Evolutionary conservation across 805 yeast species (phyloP).

Genomic region (Kregervanrija fluxuum): DNA sequence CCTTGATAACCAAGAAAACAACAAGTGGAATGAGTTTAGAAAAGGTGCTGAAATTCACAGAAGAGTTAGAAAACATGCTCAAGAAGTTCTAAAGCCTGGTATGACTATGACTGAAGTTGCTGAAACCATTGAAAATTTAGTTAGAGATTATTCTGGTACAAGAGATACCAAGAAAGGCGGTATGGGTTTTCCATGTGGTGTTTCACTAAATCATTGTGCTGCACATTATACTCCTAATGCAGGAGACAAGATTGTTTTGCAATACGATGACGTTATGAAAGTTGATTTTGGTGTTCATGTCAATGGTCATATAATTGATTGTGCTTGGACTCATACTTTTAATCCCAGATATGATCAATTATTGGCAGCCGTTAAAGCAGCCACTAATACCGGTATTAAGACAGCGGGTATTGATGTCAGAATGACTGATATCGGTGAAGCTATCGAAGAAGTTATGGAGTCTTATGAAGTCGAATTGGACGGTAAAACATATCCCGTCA

Average conservation of each 20-base stretch:
- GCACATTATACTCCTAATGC: slow-evolving; percentile 98
- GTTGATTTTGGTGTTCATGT: slow-evolving; percentile 96
- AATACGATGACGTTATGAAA: slow-evolving; percentile 89
- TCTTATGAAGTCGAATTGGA: slow-evolving; percentile 86
- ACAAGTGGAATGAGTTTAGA: slow-evolving; percentile 80
- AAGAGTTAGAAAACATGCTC: slow-evolving; percentile 77
- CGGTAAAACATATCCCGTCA: slow-evolving; percentile 79
- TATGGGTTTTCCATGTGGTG: slow-evolving; percentile 97
- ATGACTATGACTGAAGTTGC: slow-evolving; percentile 89
- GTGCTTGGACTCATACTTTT: slow-evolving; percentile 90
- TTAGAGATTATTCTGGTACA: slow-evolving; percentile 54
- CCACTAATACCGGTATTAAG: slow-evolving; percentile 87
- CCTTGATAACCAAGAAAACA: slow-evolving; percentile 55
- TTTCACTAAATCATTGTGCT: slow-evolving; percentile 87
- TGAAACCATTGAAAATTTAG: slow-evolving; percentile 78
- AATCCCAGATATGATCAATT: slow-evolving; percentile 76
- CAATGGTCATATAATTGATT: slow-evolving; percentile 88
- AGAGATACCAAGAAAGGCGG: slow-evolving; percentile 73
- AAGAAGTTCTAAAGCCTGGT: slow-evolving; percentile 74
- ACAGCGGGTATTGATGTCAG: slow-evolving; percentile 97
- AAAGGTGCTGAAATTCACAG: slow-evolving; percentile 96
- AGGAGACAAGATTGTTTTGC: slow-evolving; percentile 77
- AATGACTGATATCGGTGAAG: slow-evolving; percentile 90
- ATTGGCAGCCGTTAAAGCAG: slow-evolving; percentile 80
- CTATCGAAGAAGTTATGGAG: slow-evolving; percentile 96